Evolutionary conservation across 1,139 yeast genomes (phyloP), one percentile per base, ranked within the genome.

Genomic region (Petasospora fabianii): DNA sequence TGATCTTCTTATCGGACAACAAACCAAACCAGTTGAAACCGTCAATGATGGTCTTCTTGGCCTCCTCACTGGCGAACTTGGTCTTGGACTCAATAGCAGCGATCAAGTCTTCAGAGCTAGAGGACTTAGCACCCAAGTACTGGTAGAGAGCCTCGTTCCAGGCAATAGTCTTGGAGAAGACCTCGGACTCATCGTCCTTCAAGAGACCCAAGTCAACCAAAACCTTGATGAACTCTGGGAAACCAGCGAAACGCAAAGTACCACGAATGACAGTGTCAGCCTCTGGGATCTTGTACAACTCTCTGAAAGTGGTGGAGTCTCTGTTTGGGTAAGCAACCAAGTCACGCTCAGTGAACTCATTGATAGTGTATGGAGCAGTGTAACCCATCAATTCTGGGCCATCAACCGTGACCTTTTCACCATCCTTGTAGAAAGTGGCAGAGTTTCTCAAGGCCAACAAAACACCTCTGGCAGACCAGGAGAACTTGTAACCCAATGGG

Each of bases 381-480:
- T 94, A 73, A 52, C 86, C 84, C 98, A 92, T 92, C 66, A 92
- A 77, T 55, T 87, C 96, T 64, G 86, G 95, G 39, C 96, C 87
- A 46, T 77, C 73, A 57, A 92, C 82, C 36, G 80, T 77, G 46
- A 75, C 95, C 54, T 87, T 66, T 61, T 86, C 64, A 56, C 97
- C 97, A 59, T 87, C 81, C 67, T 82, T 71, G 79, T 83, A 90
- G 73, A 80, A 90, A 59, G 77, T 80, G 51, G 98, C 98, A 47
- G 84, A 73, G 73, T 92, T 92, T 75, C 96, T 83, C 62, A 92
- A 77, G 19, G 98, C 98, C 58, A 92, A 77, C 60, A 92, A 72
- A 33, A 92, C 97, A 68, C 98, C 98, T 68, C 98, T 82, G 34
- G 97, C 88, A 32, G 97, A 87, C 98, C 98, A 92, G 33, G 97